These are phyloP conservation scores for Bruguiera parviflora DNA, from an alignment of 345 rosid species.

Conservation along the genomic window DNA sequence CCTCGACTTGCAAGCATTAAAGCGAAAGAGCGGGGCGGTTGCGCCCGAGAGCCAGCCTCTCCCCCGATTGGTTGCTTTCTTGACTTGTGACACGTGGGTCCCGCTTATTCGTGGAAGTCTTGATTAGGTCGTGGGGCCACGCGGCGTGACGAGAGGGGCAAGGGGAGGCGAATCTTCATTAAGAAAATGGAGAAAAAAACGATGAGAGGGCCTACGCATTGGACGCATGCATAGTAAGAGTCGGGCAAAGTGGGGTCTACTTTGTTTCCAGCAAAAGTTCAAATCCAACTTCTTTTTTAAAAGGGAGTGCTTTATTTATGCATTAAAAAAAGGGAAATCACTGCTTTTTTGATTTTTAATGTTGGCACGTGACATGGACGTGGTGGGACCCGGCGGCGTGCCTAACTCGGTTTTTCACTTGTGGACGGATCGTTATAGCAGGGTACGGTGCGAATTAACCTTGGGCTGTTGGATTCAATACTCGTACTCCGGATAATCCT, in stretches of 20 bases:
- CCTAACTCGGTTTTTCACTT: slow-evolving; percentile 18
- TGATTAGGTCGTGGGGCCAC: slow-evolving; percentile 36
- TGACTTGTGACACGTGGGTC: slow-evolving; percentile 48
- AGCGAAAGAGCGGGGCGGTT: slow-evolving; percentile 31
- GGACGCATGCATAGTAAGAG: background rate
- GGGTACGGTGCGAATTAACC: too few relatives aligned
- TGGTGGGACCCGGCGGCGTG: slow-evolving; percentile 24
- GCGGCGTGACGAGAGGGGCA: background rate
- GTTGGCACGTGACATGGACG: slow-evolving; percentile 33
- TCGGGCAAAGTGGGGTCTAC: background rate
- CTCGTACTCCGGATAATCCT: too few relatives aligned
- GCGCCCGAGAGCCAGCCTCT: slow-evolving; percentile 31
- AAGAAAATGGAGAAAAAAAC: background rate
- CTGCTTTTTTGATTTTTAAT: too few relatives aligned
- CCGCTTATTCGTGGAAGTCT: slow-evolving; percentile 32
- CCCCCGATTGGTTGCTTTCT: slow-evolving; percentile 42
- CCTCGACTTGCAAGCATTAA: slow-evolving; percentile 19
- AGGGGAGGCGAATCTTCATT: slow-evolving; percentile 39
- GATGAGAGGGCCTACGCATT: background rate
- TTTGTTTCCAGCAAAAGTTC: too few relatives aligned
- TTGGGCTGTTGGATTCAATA: background rate
- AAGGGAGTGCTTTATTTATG: background rate
- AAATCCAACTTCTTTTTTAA: too few relatives aligned
- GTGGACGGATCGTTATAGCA: too few relatives aligned
- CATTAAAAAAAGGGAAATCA: too few relatives aligned